Evolutionary conservation across 2,329 filamentous ascomycete species (phyloP), one percentile per base, ranked within the genome.

Genomic region (Verticillium dahliae): DNA sequence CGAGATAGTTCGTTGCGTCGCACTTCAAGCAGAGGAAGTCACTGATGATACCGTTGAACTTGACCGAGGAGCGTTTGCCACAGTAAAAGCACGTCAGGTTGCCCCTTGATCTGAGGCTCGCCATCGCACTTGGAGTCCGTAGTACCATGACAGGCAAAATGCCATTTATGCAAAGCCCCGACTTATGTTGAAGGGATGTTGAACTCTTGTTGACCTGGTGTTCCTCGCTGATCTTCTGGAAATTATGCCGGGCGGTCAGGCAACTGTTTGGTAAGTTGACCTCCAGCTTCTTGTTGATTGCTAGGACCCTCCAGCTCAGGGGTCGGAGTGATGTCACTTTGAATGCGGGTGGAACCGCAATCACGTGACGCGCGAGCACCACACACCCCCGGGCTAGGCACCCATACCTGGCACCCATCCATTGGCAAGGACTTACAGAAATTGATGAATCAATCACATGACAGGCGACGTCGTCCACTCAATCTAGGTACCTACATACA

Each of bases 1-100:
- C 95, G 37, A 97, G 80, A 77, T 91, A 90, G 75, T 98, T 99
- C 62, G 89, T 87, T 18, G 93, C 90, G 69, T 95, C 90, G 79
- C 95, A 99, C 64, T 84, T 79, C 22, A 83, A 76, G 75, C 92
- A 97, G 56, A 87, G 80, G 76, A 93, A 97, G 69, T 86, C 82
- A 72, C 80, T 82, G 61, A 85, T 80, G 59, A 72, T 71, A 35
- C 84, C 83, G 68, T 86, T 82, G 68, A 84, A 87, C 65, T 75
- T 79, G 61, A 85, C 80, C 38, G 81, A 79, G 38, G 89, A 90
- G 67, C 84, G 85, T 72, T 81, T 81, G 68, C 90, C 89, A 75
- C 93, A 97, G 75, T 94, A 96, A 79, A 96, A 94, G 81, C 92
- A 97, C 65, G 78, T 79, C 67, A 93, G 74, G 65, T 77, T 76